Evolutionary conservation across 78 protist genomes (phyloP).

Genomic region (Capsaspora owczarzaki): DNA sequence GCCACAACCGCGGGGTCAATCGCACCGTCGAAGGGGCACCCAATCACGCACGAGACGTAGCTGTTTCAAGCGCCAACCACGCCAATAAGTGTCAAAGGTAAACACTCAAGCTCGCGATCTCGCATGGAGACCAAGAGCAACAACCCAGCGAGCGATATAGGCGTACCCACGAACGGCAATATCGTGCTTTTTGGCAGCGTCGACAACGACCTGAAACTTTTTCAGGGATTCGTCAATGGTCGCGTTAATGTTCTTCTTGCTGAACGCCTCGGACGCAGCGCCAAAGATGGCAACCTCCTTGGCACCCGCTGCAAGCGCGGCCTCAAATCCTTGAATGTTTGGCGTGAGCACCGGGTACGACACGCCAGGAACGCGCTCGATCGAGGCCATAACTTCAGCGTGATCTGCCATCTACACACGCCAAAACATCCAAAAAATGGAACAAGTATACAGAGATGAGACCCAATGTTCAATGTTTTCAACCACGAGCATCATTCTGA

Average conservation of each 20-base stretch:
- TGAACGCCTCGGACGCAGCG: constrained; percentile 71
- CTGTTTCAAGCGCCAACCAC: not conserved
- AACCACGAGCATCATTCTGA: too few species aligned
- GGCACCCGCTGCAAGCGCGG: constrained; percentile 56
- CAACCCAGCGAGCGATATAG: not conserved
- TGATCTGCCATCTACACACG: constrained; percentile 54
- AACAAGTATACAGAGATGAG: too few species aligned
- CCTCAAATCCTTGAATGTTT: constrained; percentile 66
- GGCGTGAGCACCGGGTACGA: constrained; percentile 79
- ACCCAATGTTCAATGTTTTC: too few species aligned
- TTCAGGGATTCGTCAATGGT: constrained; percentile 62
- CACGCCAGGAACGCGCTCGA: constrained; percentile 33
- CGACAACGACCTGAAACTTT: constrained; percentile 49
- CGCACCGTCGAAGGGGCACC: constrained; percentile 83
- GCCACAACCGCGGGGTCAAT: constrained; percentile 41
- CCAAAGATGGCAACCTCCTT: constrained; percentile 70
- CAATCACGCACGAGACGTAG: constrained; percentile 79
- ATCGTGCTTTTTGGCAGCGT: constrained; percentile 40
- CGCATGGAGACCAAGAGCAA: not conserved
- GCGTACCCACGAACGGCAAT: constrained; percentile 57
- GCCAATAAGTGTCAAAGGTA: not conserved
- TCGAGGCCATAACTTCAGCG: constrained; percentile 20
- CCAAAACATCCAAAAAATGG: too few species aligned
- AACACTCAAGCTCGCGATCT: not conserved
- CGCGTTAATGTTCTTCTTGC: constrained; percentile 56